Evolutionary conservation across 192 early-diverging fungal species (phyloP), one percentile per base, ranked within the genome.

Genomic region (Chytriomyces sp.): DNA sequence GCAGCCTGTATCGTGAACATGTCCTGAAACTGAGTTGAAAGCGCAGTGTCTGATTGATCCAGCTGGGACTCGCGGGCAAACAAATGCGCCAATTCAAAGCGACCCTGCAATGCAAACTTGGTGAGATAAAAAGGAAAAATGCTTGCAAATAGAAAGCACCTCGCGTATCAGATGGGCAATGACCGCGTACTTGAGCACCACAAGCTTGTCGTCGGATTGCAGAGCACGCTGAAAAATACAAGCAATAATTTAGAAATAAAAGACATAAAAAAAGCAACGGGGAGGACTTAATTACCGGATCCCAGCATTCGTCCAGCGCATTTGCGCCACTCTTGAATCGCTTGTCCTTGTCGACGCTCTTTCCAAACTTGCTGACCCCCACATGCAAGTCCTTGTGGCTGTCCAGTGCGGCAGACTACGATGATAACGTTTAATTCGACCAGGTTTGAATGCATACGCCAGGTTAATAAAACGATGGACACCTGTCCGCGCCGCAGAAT

Each of bases 151-250:
- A 3, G 28, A 13, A 35, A 11, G 50, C 3, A 43, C 72, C 16
- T 85, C 90, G 13, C 93, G 87, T 60, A 98, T 88, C 76, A 97
- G 93, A 71, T 97, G 95, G 65, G 85, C 72, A 9, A 89, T 86
- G 13, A 97, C 81, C 5, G 92, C 83, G 59, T 82, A 85, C 67
- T 85, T 79, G 49, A 98, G 79, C 35, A 35, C 35, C 35, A 35
- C 35, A 4, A 35, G 43, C 91, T 80, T 72, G 92, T 93, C 2
- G 88, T 86, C 77, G 93, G 93, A 23, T 86, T 85, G 64, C 90
- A 92, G 66, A 98, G 92, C 23, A 93, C 93, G 53, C 85, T 84
- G 20, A 35, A 35, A 35, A 35, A 35, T 35, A 35, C 35, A 35
- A 35, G 35, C 35, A 35, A 35, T 35, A 35, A 35, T 2, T 35